Conservation (phyloP, 1,139 yeast species). For the Saccharomyces hybrid region DNA sequence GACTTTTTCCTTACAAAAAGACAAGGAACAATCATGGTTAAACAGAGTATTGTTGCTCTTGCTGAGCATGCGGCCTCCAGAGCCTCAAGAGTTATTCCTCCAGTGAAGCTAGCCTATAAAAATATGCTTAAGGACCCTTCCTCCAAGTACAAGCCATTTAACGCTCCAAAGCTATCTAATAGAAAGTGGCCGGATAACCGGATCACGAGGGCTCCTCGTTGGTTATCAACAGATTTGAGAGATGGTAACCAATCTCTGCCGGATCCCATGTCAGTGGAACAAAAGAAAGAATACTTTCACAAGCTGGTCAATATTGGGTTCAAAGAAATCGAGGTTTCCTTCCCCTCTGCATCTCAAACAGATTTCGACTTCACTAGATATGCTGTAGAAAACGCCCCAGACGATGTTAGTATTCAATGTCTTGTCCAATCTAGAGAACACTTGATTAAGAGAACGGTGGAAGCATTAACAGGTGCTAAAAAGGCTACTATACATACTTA, state of each 20-base stretch:
- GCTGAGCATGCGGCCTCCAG: constrained; percentile 11
- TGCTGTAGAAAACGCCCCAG: constrained; percentile 90
- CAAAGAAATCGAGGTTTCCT: constrained; percentile 94
- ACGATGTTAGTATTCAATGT: constrained; percentile 86
- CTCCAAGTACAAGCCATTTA: constrained; percentile 62
- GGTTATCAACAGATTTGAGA: constrained; percentile 93
- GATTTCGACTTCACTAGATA: constrained; percentile 94
- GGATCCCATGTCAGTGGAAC: constrained; percentile 90
- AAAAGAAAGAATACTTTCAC: constrained; percentile 81
- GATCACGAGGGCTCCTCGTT: constrained; percentile 79
- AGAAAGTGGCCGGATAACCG: constrained; percentile 83
- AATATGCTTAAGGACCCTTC: constrained; percentile 70
- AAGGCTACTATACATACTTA: constrained; percentile 86
- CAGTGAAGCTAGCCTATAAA: constrained; percentile 31
- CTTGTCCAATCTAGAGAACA: constrained; percentile 90
- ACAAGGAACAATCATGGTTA: background rate
- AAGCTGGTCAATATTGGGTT: constrained; percentile 86
- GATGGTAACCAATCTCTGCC: constrained; percentile 98
- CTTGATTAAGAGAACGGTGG: constrained; percentile 81
- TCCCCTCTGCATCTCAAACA: constrained; percentile 92
- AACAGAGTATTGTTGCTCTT: background rate
- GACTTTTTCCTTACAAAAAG: background rate
- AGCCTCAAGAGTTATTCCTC: constrained; percentile 25
- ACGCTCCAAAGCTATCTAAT: constrained; percentile 58
- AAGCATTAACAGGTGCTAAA: constrained; percentile 82